Evolutionary conservation across 2,329 filamentous ascomycete species (phyloP).

Genomic region (Penicillium paneum): DNA sequence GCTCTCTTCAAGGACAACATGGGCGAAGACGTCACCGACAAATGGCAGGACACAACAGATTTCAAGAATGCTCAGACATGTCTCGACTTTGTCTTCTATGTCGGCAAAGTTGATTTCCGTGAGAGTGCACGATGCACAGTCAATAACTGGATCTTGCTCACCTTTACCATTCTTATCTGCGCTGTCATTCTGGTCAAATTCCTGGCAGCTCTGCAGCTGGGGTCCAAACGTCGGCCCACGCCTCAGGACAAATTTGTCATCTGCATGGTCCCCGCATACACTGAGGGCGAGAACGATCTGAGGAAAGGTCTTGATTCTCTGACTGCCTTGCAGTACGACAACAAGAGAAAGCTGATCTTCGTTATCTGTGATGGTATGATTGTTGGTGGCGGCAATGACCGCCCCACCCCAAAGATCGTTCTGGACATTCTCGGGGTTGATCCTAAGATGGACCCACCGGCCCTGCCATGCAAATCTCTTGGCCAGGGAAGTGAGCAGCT

Average conservation of each 20-base stretch:
- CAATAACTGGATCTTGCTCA: conserved; percentile 86
- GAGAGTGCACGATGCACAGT: conserved; percentile 70
- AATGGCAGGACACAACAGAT: conserved; percentile 54
- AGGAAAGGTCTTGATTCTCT: conserved; percentile 91
- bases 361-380: conserved; percentile 99
- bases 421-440: conserved; percentile 96
- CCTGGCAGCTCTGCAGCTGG: conserved; percentile 86
- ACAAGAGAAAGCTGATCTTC: conserved; percentile 93
- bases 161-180: conserved; percentile 81
- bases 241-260: conserved; percentile 99
- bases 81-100: conserved; percentile 77
- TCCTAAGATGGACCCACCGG: conserved; percentile 91
- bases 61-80: conserved; percentile 71
- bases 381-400: conserved; percentile 96
- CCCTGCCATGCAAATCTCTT: conserved; percentile 89
- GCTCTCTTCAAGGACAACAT: conserved; percentile 70
- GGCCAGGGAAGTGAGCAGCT: conserved; percentile 86
- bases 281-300: conserved; percentile 92
- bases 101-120: conserved; percentile 82
- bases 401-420: conserved; percentile 91
- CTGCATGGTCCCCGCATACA: conserved; percentile 96
- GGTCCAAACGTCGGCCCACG: conserved; percentile 81
- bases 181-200: conserved; percentile 83
- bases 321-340: conserved; percentile 91
- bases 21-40: conserved; percentile 70